Percentiles rank a stretch among this genome's conserved stretches.
Conservation (phyloP, 345 rosid species). For the Kernera saxatilis region DNA sequence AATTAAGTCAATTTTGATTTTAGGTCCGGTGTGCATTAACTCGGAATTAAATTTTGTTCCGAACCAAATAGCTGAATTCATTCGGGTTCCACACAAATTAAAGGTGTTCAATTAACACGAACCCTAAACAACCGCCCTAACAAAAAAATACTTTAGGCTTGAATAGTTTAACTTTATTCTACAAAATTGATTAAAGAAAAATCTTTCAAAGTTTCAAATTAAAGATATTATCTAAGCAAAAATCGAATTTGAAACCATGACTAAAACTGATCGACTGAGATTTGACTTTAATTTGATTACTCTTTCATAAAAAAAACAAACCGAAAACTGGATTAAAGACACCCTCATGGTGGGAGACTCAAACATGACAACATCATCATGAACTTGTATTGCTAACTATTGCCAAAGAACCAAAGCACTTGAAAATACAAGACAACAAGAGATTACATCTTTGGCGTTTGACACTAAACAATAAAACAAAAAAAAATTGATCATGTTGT, state of each 20-base stretch:
- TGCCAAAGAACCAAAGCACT: not conserved
- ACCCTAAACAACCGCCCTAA: too few relatives aligned
- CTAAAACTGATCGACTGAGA: too few relatives aligned
- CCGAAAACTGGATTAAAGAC: not conserved
- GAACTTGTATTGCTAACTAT: slow-evolving; percentile 13
- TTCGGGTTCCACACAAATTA: not conserved
- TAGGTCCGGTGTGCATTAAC: not conserved
- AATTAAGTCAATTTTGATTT: not conserved
- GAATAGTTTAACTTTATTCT: too few relatives aligned
- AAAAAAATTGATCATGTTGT: not conserved
- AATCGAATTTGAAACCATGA: not conserved
- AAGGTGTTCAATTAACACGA: too few relatives aligned
- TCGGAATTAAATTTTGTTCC: not conserved
- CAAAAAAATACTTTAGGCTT: too few relatives aligned
- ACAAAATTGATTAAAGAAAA: too few relatives aligned
- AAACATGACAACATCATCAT: not conserved
- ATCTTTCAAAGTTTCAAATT: too few relatives aligned
- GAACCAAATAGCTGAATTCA: not conserved
- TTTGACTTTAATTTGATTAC: not conserved
- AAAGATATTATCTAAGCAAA: not conserved
- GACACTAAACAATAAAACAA: not conserved
- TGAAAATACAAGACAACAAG: not conserved
- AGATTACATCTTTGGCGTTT: slow-evolving; percentile 19
- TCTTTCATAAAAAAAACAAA: not conserved
- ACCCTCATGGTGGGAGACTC: not conserved